Evolutionary conservation across 768 basidiomycete species (phyloP).

Genomic region (Amanita exitialis): DNA sequence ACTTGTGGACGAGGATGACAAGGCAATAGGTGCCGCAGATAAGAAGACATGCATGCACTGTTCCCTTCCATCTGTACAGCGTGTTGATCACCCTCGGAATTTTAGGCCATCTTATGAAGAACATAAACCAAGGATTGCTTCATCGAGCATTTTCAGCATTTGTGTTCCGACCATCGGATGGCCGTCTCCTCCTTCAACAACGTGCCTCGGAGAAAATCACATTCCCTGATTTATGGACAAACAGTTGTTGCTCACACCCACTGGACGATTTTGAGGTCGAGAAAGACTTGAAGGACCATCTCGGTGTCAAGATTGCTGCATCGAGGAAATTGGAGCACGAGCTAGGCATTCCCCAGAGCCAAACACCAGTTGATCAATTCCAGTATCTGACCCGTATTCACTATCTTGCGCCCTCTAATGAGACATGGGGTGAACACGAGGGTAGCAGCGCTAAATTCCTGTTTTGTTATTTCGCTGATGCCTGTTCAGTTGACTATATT

Average conservation of each 20-base stretch:
- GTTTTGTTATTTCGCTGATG: not conserved
- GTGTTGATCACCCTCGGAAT: not conserved
- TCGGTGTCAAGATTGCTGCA: slow-evolving; percentile 84
- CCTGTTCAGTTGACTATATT: slow-evolving; percentile 84
- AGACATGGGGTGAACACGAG: slow-evolving; percentile 98
- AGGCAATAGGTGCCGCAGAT: slow-evolving; percentile 75
- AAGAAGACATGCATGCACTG: slow-evolving; percentile 86
- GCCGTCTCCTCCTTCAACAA: slow-evolving; percentile 88
- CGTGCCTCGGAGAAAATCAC: slow-evolving; percentile 98
- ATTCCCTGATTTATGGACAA: slow-evolving; percentile 99
- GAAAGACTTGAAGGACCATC: slow-evolving; percentile 65
- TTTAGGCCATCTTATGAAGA: slow-evolving; percentile 93
- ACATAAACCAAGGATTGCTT: slow-evolving; percentile 86
- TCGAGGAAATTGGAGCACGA: slow-evolving; percentile 95
- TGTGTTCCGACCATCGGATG: slow-evolving; percentile 90
- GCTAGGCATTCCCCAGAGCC: slow-evolving; percentile 75
- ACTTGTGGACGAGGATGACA: slow-evolving; percentile 82
- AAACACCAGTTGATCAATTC: slow-evolving; percentile 78
- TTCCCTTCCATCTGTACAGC: not conserved
- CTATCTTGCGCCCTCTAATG: slow-evolving; percentile 90
- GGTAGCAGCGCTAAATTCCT: slow-evolving; percentile 30
- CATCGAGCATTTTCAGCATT: slow-evolving; percentile 98
- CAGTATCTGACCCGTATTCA: slow-evolving; percentile 95
- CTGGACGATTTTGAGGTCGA: slow-evolving; percentile 85
- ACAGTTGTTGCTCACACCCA: slow-evolving; percentile 98